A percentile compares a stretch with the other conserved stretches of the same genome.
phyloP scores from a whole-genome alignment of 331 rosid genomes.

The Spiraea crenata region DNA sequence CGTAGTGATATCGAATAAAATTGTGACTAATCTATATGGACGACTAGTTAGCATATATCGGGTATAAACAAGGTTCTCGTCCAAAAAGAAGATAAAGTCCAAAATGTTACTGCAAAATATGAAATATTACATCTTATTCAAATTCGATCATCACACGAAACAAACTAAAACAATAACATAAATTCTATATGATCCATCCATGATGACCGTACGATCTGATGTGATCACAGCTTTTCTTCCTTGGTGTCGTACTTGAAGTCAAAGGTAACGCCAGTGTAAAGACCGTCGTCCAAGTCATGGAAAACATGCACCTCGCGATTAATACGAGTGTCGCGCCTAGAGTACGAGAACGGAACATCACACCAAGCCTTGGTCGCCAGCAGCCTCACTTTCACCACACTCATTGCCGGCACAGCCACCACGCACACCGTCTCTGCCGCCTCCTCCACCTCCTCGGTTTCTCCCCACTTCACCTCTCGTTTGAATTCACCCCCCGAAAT shows the following conservation, averaged over 20 bases:
- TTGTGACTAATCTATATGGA: too few relatives aligned
- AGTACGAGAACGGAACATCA: conserved; percentile 20
- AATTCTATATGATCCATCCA: too few relatives aligned
- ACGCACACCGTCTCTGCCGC: neutral
- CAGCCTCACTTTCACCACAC: neutral
- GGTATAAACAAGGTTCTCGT: too few relatives aligned
- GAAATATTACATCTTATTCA: too few relatives aligned
- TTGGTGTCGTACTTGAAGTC: conserved; percentile 1
- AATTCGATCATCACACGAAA: too few relatives aligned
- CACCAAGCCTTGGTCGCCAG: neutral
- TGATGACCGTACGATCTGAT: too few relatives aligned
- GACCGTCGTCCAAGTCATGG: conserved; percentile 12
- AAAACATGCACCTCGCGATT: neutral
- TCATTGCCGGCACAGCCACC: conserved; percentile 8
- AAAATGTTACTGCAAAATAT: too few relatives aligned
- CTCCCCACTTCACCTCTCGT: conserved; percentile 19
- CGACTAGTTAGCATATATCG: too few relatives aligned
- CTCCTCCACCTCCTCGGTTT: neutral
- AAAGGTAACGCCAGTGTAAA: conserved; percentile 11
- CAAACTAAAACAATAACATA: too few relatives aligned
- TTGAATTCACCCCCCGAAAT: neutral
- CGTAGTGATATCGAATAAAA: too few relatives aligned
- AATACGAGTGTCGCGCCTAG: neutral
- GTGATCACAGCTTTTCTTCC: neutral
- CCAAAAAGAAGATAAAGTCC: too few relatives aligned